Conservation (phyloP, 495 filamentous ascomycete species). For the Xanthoparmelia taractica region DNA sequence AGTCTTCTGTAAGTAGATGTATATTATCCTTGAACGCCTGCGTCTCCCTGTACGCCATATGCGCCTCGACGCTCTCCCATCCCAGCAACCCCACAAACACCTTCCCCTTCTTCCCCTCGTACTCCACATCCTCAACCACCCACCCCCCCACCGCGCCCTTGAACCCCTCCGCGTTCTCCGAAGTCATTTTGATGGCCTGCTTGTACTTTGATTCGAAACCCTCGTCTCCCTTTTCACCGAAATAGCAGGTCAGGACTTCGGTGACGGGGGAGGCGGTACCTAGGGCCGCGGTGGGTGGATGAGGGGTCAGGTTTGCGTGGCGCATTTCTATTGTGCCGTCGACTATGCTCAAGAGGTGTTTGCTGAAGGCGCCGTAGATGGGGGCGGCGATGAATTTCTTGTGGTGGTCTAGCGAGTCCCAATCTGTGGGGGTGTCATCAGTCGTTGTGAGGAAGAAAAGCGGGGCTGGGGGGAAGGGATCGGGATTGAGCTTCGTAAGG, state of each 20-base stretch:
- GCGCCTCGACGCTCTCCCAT: slow-evolving; percentile 49
- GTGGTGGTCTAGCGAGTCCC: slow-evolving; percentile 23
- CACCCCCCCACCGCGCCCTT: slow-evolving; percentile 28
- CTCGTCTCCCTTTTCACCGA: slow-evolving; percentile 11
- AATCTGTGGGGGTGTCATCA: slow-evolving; percentile 18
- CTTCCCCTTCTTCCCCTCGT: slow-evolving; percentile 40
- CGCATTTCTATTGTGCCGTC: slow-evolving; percentile 10
- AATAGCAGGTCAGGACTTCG: slow-evolving; percentile 25
- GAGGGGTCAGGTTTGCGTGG: slow-evolving; percentile 24
- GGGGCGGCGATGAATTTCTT: slow-evolving; percentile 20
- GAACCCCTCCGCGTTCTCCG: slow-evolving; percentile 27
- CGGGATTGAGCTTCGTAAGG: not conserved
- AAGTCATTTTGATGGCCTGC: slow-evolving; percentile 33
- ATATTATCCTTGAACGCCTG: slow-evolving; percentile 39
- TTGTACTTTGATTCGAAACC: slow-evolving; percentile 29
- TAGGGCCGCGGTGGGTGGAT: slow-evolving; percentile 26
- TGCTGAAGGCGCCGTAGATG: slow-evolving; percentile 22
- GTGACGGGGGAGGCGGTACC: slow-evolving; percentile 33
- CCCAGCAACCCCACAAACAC: slow-evolving; percentile 40
- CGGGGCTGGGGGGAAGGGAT: not conserved
- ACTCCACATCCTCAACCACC: slow-evolving; percentile 36
- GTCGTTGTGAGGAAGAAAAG: too few relatives aligned
- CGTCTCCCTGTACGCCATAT: slow-evolving; percentile 40
- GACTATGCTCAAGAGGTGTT: slow-evolving; percentile 20
- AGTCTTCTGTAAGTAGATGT: slow-evolving; percentile 34